A percentile compares a stretch with the other conserved stretches of the same genome.
These are phyloP conservation scores for Ascochyta lentis DNA, from an alignment of 2,329 filamentous ascomycete genomes.

Conservation along the genomic window DNA sequence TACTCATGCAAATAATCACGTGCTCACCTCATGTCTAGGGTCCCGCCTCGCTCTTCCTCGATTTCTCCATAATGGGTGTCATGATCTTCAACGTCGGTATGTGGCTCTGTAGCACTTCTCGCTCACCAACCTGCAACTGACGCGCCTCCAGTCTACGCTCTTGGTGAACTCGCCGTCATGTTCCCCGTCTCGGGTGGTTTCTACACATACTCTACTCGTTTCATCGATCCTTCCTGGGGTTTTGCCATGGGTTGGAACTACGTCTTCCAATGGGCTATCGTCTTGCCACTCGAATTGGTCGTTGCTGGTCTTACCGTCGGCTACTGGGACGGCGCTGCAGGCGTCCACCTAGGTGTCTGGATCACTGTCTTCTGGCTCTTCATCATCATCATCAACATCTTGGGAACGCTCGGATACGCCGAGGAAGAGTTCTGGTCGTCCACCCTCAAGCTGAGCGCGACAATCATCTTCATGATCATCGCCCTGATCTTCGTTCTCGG, in stretches of 20 bases:
- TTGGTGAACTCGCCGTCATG: conserved; percentile 63
- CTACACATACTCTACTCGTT: conserved; percentile 59
- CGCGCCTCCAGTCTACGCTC: conserved; percentile 57
- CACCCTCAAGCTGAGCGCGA: conserved; percentile 44
- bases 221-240: conserved; percentile 57
- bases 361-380: conserved; percentile 49
- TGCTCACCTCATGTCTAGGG: conserved; percentile 28
- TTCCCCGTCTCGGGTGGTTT: conserved; percentile 62
- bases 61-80: conserved; percentile 50
- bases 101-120: conserved; percentile 26
- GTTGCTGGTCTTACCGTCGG: conserved; percentile 48
- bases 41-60: conserved; percentile 44
- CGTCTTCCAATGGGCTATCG: conserved; percentile 47
- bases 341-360: conserved; percentile 41
- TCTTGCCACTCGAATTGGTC: conserved; percentile 49
- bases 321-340: conserved; percentile 41
- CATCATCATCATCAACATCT: conserved; percentile 48
- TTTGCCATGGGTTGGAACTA: conserved; percentile 49
- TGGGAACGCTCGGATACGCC: conserved; percentile 50
- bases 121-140: conserved; percentile 42
- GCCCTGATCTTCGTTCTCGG: conserved; percentile 63
- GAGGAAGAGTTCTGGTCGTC: conserved; percentile 51
- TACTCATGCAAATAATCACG: not conserved
- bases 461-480: conserved; percentile 53
- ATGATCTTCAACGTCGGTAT: conserved; percentile 51